phyloP scores from a whole-genome alignment of 1,284 basidiomycete genomes.

The Stygiomarasmius scandens region DNA sequence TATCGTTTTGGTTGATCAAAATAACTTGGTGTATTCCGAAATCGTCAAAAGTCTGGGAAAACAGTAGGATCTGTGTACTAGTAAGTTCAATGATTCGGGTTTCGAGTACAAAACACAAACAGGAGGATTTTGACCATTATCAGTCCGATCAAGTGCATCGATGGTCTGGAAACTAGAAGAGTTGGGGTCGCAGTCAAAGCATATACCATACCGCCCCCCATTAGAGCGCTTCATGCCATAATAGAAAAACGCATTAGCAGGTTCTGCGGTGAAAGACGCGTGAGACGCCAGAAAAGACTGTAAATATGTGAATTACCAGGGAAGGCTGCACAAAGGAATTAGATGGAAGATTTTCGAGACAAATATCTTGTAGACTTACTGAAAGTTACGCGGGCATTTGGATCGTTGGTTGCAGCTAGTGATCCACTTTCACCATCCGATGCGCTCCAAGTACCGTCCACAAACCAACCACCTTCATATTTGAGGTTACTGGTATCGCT shows the following conservation, averaged over 20 bases:
- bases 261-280: slow-evolving; percentile 14
- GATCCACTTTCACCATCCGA: slow-evolving; percentile 29
- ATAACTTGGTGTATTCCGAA: slow-evolving; percentile 29
- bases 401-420: slow-evolving; percentile 25
- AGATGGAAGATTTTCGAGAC: neutral
- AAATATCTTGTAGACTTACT: slow-evolving; percentile 17
- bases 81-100: slow-evolving; percentile 17
- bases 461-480: slow-evolving; percentile 27
- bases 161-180: slow-evolving; percentile 25
- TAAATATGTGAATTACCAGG: slow-evolving; percentile 5
- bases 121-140: slow-evolving; percentile 32
- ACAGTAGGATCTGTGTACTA: slow-evolving; percentile 21
- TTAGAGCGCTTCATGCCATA: slow-evolving; percentile 28
- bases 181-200: slow-evolving; percentile 31
- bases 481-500: slow-evolving; percentile 23
- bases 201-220: slow-evolving; percentile 19
- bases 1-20: slow-evolving; percentile 23
- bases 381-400: slow-evolving; percentile 31
- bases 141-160: slow-evolving; percentile 28
- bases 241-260: slow-evolving; percentile 33
- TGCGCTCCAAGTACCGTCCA: slow-evolving; percentile 29
- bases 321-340: neutral
- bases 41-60: slow-evolving; percentile 2
- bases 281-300: neutral
- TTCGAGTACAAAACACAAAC: slow-evolving; percentile 16